A percentile compares a stretch with the other conserved stretches of the same genome.
Conservation (phyloP, 805 yeast genomes). For the Hanseniaspora thailandica region DNA sequence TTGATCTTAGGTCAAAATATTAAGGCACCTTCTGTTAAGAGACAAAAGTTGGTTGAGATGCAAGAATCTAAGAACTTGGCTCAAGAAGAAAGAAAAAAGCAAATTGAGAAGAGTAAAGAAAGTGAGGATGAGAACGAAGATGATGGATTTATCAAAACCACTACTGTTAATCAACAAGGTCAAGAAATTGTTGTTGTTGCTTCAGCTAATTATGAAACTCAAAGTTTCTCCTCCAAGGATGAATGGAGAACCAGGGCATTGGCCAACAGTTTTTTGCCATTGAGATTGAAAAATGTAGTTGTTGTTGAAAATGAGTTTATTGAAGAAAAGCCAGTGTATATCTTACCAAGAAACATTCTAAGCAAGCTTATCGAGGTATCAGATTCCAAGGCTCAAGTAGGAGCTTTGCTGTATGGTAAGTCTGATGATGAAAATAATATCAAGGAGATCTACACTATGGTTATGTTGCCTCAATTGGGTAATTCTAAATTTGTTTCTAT, state of each 20-base stretch:
- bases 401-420: constrained; percentile 68
- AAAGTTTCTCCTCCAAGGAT: constrained; percentile 65
- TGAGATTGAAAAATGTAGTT: constrained; percentile 65
- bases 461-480: constrained; percentile 81
- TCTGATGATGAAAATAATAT: constrained; percentile 49
- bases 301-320: constrained; percentile 58
- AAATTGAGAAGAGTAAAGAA: constrained; percentile 32
- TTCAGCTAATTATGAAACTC: constrained; percentile 77
- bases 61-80: constrained; percentile 38
- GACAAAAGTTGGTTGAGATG: constrained; percentile 74
- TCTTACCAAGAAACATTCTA: constrained; percentile 72
- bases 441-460: constrained; percentile 67
- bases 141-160: constrained; percentile 68
- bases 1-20: constrained; percentile 89
- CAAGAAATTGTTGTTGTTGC: constrained; percentile 92
- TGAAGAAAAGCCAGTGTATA: constrained; percentile 48
- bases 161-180: constrained; percentile 84
- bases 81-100: constrained; percentile 32
- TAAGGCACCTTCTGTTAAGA: constrained; percentile 72
- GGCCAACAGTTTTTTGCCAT: constrained; percentile 57
- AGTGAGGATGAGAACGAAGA: not conserved
- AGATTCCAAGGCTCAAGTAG: constrained; percentile 72
- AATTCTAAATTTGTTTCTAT: constrained; percentile 53
- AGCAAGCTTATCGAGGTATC: constrained; percentile 67
- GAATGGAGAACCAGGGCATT: constrained; percentile 89